Base-by-base conservation (phyloP, 805 yeast species). In the Zygosaccharomyces siamensis region DNA sequence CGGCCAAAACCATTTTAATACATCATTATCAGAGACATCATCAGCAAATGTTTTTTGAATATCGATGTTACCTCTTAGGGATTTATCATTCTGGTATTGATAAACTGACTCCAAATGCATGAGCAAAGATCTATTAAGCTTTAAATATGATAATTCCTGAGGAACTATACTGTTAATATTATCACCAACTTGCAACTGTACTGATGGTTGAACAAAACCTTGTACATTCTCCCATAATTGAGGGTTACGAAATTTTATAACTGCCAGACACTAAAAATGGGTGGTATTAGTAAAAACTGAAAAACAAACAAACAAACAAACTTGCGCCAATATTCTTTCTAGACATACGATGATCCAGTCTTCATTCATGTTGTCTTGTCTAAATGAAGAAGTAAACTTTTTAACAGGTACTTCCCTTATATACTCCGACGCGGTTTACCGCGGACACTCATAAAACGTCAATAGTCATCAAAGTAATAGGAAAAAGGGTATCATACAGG, bases 221-320 rank as follows among this genome's bases (percentile, higher is more conserved):
- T 27, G 44, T 32, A 45, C n/a, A 7, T 41, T 35, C 10, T 32
- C 33, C 56, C 56, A 58, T n/a, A 57, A 37, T 2, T 37, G 14
- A 3, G 60, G 62, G 45, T 59, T 58, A 28, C 58, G 54, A 14
- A 26, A 43, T 39, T 59, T 59, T 4, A 62, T 61, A 1, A 59
- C 38, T 14, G 64, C 62, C 36, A 62, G 46, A 36, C 62, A 51
- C 64, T 61, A 12, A 18, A 8, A 21, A 14, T 16, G 8, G n/a
- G 16, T 30, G 30, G 24, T 24, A 18, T 10, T 12, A 11, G 41
- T 11, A 28, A 24, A 10, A 21, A 23, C 11, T 18, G 20, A 18
- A 6, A 10, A 12, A n/a, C 12, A n/a, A n/a, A 33, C 20, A 5
- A 14, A 20, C 8, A 12, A 8, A 7, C 10, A 35, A 24, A 7